phyloP scores from a whole-genome alignment of 176 grass and related monocot genomes.

The Alopecurus myosuroides region DNA sequence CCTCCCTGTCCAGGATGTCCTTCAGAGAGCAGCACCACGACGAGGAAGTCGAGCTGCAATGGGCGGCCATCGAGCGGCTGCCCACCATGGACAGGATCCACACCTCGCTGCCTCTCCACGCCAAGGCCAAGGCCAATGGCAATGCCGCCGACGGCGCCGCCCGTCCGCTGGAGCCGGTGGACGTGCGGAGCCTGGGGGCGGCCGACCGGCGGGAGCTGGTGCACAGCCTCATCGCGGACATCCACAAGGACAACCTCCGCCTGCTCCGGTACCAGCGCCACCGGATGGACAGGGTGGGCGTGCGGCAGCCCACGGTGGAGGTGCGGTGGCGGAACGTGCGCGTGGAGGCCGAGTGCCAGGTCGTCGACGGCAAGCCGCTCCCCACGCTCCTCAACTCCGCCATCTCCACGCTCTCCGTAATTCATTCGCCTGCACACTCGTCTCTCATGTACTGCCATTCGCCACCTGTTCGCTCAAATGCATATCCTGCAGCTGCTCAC shows the following conservation, averaged over 20 bases:
- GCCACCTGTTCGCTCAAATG: conserved; percentile 1
- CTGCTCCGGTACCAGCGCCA: conserved; percentile 66
- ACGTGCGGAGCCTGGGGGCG: conserved; percentile 47
- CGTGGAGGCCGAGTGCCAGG: conserved; percentile 50
- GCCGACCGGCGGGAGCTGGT: conserved; percentile 41
- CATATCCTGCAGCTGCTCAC: neutral
- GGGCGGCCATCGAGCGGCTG: conserved; percentile 67
- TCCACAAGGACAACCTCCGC: conserved; percentile 50
- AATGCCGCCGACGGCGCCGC: neutral
- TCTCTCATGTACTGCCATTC: neutral
- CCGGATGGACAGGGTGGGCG: conserved; percentile 64
- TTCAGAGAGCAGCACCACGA: neutral
- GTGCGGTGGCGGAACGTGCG: conserved; percentile 42
- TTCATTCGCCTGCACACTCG: neutral
- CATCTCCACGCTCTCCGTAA: conserved; percentile 18
- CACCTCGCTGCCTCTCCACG: conserved; percentile 29
- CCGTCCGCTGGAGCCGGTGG: conserved; percentile 5
- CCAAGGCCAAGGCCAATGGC: no score
- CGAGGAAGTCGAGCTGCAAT: conserved; percentile 53
- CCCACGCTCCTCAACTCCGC: conserved; percentile 58
- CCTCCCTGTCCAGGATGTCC: neutral
- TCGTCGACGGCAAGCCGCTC: conserved; percentile 50
- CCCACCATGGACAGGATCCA: conserved; percentile 38
- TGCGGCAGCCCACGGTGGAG: conserved; percentile 53
- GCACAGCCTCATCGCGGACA: conserved; percentile 52